Evolutionary conservation across 192 early-diverging fungal species (phyloP), one percentile per base, ranked within the genome.

Genomic region (Martensiomyces pterosporus): DNA sequence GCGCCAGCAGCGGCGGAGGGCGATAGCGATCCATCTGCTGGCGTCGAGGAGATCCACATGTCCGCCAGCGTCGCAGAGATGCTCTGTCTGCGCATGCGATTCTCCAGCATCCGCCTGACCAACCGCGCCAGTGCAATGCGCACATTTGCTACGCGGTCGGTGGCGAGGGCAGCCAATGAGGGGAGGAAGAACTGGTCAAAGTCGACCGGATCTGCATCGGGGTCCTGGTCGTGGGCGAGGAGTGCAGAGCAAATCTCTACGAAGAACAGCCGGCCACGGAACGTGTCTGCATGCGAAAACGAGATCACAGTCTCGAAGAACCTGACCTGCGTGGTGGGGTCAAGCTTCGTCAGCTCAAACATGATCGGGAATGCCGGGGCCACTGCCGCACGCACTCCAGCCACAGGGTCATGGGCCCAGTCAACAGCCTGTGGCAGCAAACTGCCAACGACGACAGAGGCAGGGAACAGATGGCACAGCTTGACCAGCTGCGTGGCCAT

Each of bases 151-250:
- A 90, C 81, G 14, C 66, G 51, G 56, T 90, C 88, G 8, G 57
- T 33, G 0, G 80, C 78, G 25, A 90, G 55, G 8, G 62, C 64
- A 3, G 76, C 78, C 29, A 90, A 40, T 18, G 79, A 56, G 1
- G 81, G 77, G 47, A 90, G 50, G 35, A 90, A 88, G 47, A 85
- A 81, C 41, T 79, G 77, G 35, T 85, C 83, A 57, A 90, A 88
- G 17, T 75, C 71, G 8, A 75, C 63, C 0, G 71, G 71, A 22
- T 75, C 71, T 9, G 80, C 79, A 1, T 57, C 59, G 8, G 78
- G 66, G 36, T 83, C 62, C 26, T 82, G 78, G 16, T 82, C 81
- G 32, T 74, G 70, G 0, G 79, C 73, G 33, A 90, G 37, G 0
- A 90, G 57, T 9, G 83, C 79, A 4, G 79, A 68, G 43, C 85